Conservation (phyloP, 2,329 filamentous ascomycete species). For the Trichothecium sympodiale region DNA sequence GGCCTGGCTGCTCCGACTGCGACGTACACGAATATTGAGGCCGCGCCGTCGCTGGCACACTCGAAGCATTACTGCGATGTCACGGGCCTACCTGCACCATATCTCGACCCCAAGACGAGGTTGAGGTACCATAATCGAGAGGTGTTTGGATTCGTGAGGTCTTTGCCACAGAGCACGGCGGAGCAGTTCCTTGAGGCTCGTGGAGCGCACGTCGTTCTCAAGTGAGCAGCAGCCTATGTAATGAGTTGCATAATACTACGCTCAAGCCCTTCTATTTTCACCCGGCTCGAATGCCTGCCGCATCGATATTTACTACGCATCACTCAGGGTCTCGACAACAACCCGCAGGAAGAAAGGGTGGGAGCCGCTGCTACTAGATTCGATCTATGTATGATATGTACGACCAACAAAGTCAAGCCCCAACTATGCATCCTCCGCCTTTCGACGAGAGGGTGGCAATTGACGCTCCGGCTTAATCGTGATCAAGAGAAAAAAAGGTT, state of each 20-base stretch:
- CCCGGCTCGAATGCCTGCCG: no score
- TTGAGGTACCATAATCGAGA: conserved; percentile 89
- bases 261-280: no score
- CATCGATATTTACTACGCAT: no score
- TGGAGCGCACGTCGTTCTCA: conserved; percentile 86
- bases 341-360: not conserved
- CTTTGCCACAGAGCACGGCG: conserved; percentile 67
- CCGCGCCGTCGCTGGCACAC: conserved; percentile 76
- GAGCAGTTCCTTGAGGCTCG: conserved; percentile 85
- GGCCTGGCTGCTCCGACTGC: conserved; percentile 48
- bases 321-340: no score
- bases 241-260: no score
- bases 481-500: conserved; percentile 47
- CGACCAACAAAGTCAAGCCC: conserved; percentile 92
- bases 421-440: conserved; percentile 77
- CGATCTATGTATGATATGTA: conserved; percentile 41
- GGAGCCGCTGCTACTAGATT: no score
- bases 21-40: conserved; percentile 95
- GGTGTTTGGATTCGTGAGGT: conserved; percentile 74
- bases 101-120: conserved; percentile 89
- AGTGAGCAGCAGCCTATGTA: no score
- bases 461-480: conserved; percentile 99
- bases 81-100: conserved; percentile 82
- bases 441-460: conserved; percentile 70
- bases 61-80: conserved; percentile 91